A percentile compares a stretch with the other conserved stretches of the same genome.
Evolutionary conservation across 2,329 filamentous ascomycete genomes (phyloP).

Genomic region (Claviceps quebecensis): DNA sequence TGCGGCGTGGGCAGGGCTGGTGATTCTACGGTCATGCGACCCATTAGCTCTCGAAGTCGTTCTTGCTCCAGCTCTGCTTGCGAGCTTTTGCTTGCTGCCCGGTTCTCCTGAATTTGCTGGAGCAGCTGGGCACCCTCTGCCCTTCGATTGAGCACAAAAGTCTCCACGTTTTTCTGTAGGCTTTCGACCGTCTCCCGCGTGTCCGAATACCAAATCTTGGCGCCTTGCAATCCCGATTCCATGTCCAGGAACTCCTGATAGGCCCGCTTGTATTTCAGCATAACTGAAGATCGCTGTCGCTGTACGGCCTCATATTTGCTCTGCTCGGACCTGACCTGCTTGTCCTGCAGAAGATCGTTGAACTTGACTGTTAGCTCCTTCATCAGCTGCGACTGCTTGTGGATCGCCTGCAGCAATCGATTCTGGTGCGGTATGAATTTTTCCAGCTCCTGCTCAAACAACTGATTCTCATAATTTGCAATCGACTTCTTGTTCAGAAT

Average conservation of each 20-base stretch:
- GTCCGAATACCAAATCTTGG: conserved; percentile 85
- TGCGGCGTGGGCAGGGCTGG: conserved; percentile 19
- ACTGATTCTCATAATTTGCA: conserved; percentile 75
- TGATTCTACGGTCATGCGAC: conserved; percentile 81
- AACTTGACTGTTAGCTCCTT: conserved; percentile 86
- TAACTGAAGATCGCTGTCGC: conserved; percentile 64
- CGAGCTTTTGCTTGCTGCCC: conserved; percentile 42
- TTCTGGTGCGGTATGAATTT: conserved; percentile 93
- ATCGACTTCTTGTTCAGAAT: conserved; percentile 98
- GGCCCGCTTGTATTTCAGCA: conserved; percentile 77
- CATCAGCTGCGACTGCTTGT: conserved; percentile 88
- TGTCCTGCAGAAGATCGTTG: conserved; percentile 80
- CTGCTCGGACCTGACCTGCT: conserved; percentile 83
- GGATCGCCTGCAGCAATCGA: conserved; percentile 78
- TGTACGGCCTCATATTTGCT: conserved; percentile 87
- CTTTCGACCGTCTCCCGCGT: conserved; percentile 93
- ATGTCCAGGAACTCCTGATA: conserved; percentile 90
- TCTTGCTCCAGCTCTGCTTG: conserved; percentile 78
- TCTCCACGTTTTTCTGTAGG: conserved; percentile 88
- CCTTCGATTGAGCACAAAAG: conserved; percentile 87
- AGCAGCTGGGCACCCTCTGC: conserved; percentile 85
- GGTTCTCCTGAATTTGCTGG: conserved; percentile 71
- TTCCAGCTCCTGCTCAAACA: conserved; percentile 94
- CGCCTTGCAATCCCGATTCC: conserved; percentile 69
- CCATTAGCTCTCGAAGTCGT: conserved; percentile 79